Evolutionary conservation across 306 rosid species (phyloP), one percentile per base, ranked within the genome.

Genomic region (Lathyrus aphaca): DNA sequence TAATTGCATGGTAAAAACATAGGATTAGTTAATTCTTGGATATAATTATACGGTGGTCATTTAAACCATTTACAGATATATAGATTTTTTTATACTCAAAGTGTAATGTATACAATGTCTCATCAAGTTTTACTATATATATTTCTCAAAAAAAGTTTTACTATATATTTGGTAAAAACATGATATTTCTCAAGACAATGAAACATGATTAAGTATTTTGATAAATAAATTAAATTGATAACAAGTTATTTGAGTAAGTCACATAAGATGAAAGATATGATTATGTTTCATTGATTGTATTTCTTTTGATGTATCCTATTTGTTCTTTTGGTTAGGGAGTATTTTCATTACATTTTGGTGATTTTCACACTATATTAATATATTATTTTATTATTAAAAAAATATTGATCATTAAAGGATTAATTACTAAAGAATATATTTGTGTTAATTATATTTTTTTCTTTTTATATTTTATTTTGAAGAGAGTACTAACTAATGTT

Each of bases 61-160:
- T 50, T 32, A 32, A 39, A 12, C n/a, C 50, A 62, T 63, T 63
- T 40, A 62, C 67, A 18, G 13, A 19, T 29, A 56, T 19, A 19
- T 21, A 10, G 10, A 19, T 56, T 19, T 21, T 27, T 11, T 25
- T 56, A 12, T 56, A 56, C 32, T 51, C 5, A 51, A 51, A 8
- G 14, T 18, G 5, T 9, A 7, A 19, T 15, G 23, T 6, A 2
- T 12, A 51, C 8, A 58, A 30, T 30, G 42, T 30, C 64, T 58
- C 18, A 10, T 58, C 18, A 32, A 10, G n/a, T 30, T 58, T 58
- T 29, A 57, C 5, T 13, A 57, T 13, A 55, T 25, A 23, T 18
- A 50, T 50, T 48, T 48, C 23, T 48, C 19, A 7, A 48, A 9
- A 16, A 9, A 6, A 6, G 3, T 30, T 58, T 58, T 29, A 57